phyloP scores from a whole-genome alignment of 306 rosid species.

The Herpetospermum pedunculosum region DNA sequence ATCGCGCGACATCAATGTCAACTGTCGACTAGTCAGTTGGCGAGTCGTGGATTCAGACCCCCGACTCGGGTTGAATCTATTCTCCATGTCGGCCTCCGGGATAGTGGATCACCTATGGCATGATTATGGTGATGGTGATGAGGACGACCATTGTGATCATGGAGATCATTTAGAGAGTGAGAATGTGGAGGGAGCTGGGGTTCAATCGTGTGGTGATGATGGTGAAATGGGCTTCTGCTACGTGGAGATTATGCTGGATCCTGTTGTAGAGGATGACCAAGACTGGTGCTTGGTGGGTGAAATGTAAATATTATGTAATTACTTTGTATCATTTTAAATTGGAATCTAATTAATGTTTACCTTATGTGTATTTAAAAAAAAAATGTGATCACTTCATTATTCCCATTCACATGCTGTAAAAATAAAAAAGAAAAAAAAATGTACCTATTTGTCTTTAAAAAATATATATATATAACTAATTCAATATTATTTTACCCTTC shows the following conservation, averaged over 20 bases:
- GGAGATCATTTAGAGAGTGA: not conserved
- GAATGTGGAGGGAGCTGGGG: not conserved
- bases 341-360: too few species aligned
- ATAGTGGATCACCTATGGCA: conserved; percentile 24
- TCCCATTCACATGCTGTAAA: too few species aligned
- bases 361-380: too few species aligned
- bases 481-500: too few species aligned
- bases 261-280: conserved; percentile 26
- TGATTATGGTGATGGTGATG: conserved; percentile 10
- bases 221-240: conserved; percentile 23
- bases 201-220: not conserved
- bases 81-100: conserved; percentile 24
- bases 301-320: not conserved
- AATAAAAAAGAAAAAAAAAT: too few species aligned
- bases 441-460: too few species aligned
- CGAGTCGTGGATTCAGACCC: conserved; percentile 17
- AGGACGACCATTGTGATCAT: not conserved
- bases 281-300: conserved; percentile 44
- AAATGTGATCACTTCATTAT: too few species aligned
- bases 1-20: conserved; percentile 12
- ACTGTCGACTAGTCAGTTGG: conserved; percentile 20
- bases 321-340: too few species aligned
- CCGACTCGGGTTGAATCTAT: conserved; percentile 4
- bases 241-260: conserved; percentile 20
- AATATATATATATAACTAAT: too few species aligned